Evolutionary conservation across 805 yeast genomes (phyloP).

Genomic region (Saccharomyces paradoxus): DNA sequence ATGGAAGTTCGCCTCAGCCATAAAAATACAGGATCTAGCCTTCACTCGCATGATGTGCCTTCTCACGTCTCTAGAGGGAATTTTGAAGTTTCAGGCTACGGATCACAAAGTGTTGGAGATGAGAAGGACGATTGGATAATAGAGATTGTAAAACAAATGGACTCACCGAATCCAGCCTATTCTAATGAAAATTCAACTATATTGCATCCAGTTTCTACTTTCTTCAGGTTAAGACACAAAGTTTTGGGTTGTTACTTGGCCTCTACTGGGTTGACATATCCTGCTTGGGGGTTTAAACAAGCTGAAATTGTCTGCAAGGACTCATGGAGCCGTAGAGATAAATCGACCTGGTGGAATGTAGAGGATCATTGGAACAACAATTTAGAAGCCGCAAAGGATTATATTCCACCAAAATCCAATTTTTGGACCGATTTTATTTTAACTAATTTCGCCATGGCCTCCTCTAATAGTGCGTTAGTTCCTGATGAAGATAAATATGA

Average conservation of each 20-base stretch:
- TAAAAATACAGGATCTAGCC: conserved; percentile 51
- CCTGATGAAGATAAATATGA: conserved; percentile 74
- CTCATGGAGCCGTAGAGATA: conserved; percentile 62
- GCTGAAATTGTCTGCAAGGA: conserved; percentile 85
- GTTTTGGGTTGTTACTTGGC: conserved; percentile 76
- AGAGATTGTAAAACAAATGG: conserved; percentile 56
- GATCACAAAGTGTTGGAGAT: conserved; percentile 58
- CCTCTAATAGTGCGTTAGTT: conserved; percentile 72
- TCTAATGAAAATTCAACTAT: conserved; percentile 40
- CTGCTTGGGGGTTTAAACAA: conserved; percentile 97
- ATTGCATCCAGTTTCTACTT: conserved; percentile 75
- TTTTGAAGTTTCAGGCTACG: conserved; percentile 67
- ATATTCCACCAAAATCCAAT: conserved; percentile 56
- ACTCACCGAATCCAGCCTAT: conserved; percentile 25
- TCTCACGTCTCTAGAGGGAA: conserved; percentile 52
- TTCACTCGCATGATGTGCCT: conserved; percentile 61
- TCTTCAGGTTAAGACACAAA: conserved; percentile 65
- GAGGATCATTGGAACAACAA: conserved; percentile 58
- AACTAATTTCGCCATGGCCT: conserved; percentile 79
- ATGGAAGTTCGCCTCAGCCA: conserved; percentile 56
- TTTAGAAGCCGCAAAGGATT: conserved; percentile 45
- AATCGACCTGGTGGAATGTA: conserved; percentile 84
- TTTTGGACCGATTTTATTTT: conserved; percentile 71
- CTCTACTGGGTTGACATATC: conserved; percentile 72
- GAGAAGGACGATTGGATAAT: conserved; percentile 69